These are phyloP conservation scores for Barnettozyma sucrosica DNA, from an alignment of 805 yeast species.

Conservation along the genomic window DNA sequence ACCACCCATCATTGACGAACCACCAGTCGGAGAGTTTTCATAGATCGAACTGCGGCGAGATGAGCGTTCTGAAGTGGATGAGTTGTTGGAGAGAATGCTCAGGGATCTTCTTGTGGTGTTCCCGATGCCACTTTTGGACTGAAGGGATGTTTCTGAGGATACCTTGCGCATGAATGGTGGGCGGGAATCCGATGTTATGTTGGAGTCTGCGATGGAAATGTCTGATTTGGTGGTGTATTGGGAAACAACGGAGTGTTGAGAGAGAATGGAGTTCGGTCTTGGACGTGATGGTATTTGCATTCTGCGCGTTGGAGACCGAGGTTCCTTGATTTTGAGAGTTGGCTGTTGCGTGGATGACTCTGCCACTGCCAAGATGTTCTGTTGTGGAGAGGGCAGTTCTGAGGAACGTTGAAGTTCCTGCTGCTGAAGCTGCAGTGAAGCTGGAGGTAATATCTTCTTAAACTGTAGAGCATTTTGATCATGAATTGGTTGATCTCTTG, in stretches of 20 bases:
- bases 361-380: not conserved
- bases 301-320: conserved; percentile 24
- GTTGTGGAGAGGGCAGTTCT: not conserved
- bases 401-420: not conserved
- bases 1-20: not conserved
- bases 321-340: conserved; percentile 21
- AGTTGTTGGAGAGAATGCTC: conserved; percentile 33
- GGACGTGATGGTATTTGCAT: conserved; percentile 8
- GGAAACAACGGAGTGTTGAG: conserved; percentile 45
- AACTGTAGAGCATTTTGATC: not conserved
- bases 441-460: not conserved
- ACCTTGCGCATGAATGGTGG: conserved; percentile 19
- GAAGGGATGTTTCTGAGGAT: conserved; percentile 22
- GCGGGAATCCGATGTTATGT: conserved; percentile 13
- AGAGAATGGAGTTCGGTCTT: conserved; percentile 47
- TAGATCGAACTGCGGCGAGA: conserved; percentile 36
- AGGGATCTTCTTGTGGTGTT: conserved; percentile 27
- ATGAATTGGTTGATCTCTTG: not conserved
- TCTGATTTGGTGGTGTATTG: conserved; percentile 45
- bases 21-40: conserved; percentile 24
- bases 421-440: not conserved
- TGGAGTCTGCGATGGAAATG: conserved; percentile 32
- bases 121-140: conserved; percentile 12
- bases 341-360: not conserved
- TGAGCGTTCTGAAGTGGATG: conserved; percentile 34